Evolutionary conservation across 2,329 filamentous ascomycete genomes (phyloP).

Genomic region (Fusarium sp.): DNA sequence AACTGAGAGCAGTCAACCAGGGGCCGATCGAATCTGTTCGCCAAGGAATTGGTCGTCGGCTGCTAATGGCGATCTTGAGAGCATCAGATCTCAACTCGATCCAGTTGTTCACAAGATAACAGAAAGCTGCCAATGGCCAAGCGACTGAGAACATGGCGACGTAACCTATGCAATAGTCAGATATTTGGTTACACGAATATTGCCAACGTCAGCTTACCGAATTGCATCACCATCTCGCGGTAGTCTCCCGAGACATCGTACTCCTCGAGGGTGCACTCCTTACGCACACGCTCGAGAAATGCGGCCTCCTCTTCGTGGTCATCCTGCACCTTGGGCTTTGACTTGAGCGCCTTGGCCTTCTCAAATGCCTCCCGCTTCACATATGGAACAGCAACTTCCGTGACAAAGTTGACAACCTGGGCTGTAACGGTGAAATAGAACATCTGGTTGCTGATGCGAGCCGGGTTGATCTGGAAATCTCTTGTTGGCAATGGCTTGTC

Average conservation of each 20-base stretch:
- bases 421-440: constrained; percentile 97
- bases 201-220: constrained; percentile 59
- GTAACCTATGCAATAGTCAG: constrained; percentile 68
- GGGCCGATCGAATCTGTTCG: constrained; percentile 94
- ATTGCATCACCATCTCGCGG: constrained; percentile 91
- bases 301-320: constrained; percentile 82
- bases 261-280: constrained; percentile 82
- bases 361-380: constrained; percentile 81
- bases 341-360: constrained; percentile 82
- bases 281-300: constrained; percentile 84
- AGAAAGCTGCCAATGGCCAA: constrained; percentile 92
- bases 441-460: constrained; percentile 87
- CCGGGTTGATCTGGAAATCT: constrained; percentile 84
- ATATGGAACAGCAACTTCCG: constrained; percentile 88
- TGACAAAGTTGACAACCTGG: constrained; percentile 86
- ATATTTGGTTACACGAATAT: neutral
- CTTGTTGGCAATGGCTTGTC: constrained; percentile 75
- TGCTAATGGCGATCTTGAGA: constrained; percentile 91
- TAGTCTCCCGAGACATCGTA: constrained; percentile 95
- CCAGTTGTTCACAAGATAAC: constrained; percentile 96
- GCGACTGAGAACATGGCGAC: constrained; percentile 91
- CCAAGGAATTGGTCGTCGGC: constrained; percentile 89
- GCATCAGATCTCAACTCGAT: constrained; percentile 93
- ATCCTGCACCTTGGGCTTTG: constrained; percentile 61
- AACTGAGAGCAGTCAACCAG: constrained; percentile 86